Percentiles rank a stretch among this genome's conserved stretches.
These are phyloP conservation scores for Geosmithia morbida DNA, from an alignment of 2,329 filamentous ascomycete genomes.

Conservation along the genomic window DNA sequence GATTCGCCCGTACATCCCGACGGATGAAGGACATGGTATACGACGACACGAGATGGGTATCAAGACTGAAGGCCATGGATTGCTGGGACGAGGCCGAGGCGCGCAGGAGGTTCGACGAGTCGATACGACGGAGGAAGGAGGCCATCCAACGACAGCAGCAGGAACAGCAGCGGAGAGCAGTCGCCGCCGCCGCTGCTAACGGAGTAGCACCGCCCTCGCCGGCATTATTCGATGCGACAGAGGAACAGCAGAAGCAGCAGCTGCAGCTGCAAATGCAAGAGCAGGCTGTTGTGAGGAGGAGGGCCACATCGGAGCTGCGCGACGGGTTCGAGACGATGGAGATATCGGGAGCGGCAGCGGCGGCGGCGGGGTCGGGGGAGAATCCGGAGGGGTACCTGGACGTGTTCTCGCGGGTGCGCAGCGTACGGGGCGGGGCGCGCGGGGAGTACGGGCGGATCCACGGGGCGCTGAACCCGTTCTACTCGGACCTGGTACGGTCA, in stretches of 20 bases:
- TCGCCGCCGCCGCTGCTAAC: background rate
- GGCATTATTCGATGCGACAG: constrained; percentile 61
- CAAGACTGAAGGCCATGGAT: constrained; percentile 70
- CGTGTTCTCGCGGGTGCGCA: constrained; percentile 56
- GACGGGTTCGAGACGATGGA: constrained; percentile 75
- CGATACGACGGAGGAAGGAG: constrained; percentile 45
- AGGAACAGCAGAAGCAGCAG: constrained; percentile 53
- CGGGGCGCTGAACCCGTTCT: constrained; percentile 76
- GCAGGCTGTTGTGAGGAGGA: constrained; percentile 33
- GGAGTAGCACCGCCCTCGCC: constrained; percentile 35
- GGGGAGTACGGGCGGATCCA: constrained; percentile 88
- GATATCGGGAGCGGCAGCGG: constrained; percentile 21
- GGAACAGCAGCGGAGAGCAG: constrained; percentile 5
- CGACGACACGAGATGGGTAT: constrained; percentile 91
- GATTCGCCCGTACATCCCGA: constrained; percentile 70
- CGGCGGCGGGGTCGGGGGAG: constrained; percentile 23
- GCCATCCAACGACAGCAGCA: constrained; percentile 16
- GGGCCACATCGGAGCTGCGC: constrained; percentile 14
- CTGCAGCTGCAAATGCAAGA: constrained; percentile 11
- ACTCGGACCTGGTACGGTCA: constrained; percentile 62
- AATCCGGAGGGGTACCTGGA: constrained; percentile 50
- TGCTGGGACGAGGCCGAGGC: constrained; percentile 89
- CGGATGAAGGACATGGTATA: constrained; percentile 97
- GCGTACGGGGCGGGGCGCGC: constrained; percentile 70
- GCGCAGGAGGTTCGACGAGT: constrained; percentile 63